Percentiles rank a stretch among this genome's conserved stretches.
Conservation (phyloP, 1,139 yeast genomes). For the Sugiyamaella japonica region DNA sequence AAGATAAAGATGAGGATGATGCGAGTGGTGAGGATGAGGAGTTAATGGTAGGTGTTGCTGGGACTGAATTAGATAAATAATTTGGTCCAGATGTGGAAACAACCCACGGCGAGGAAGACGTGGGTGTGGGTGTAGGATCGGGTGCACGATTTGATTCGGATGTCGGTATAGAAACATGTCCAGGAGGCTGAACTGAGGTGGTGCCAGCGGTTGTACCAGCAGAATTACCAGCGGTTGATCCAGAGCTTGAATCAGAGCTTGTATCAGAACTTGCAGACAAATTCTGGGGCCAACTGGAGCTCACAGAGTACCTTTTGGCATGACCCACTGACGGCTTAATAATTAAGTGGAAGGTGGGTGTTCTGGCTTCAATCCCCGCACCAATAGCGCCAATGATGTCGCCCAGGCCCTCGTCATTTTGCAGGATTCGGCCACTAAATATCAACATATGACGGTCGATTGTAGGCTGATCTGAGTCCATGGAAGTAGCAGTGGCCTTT, state of each 20-base stretch:
- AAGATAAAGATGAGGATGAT: background rate
- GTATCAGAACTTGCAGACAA: background rate
- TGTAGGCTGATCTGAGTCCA: slow-evolving; percentile 3
- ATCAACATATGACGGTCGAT: slow-evolving; percentile 21
- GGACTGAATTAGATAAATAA: too few species aligned
- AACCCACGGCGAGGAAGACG: background rate
- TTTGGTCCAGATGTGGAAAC: too few species aligned
- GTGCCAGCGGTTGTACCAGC: background rate
- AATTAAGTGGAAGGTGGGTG: slow-evolving; percentile 22
- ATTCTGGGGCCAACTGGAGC: background rate
- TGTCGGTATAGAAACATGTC: background rate
- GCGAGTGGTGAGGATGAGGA: background rate
- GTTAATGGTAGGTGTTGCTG: background rate
- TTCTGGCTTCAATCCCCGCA: slow-evolving; percentile 1
- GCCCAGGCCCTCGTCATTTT: slow-evolving; percentile 15
- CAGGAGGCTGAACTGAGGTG: too few species aligned
- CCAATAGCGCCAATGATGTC: slow-evolving; percentile 10
- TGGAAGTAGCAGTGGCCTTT: slow-evolving; percentile 4
- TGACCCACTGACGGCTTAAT: slow-evolving; percentile 13
- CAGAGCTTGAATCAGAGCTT: background rate
- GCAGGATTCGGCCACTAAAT: slow-evolving; percentile 20
- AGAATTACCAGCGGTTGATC: too few species aligned
- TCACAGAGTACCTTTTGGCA: background rate
- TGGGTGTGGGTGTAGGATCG: background rate
- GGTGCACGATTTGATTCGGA: background rate